phyloP scores from a whole-genome alignment of 2,329 filamentous ascomycete genomes.

The Cadophora sp. region DNA sequence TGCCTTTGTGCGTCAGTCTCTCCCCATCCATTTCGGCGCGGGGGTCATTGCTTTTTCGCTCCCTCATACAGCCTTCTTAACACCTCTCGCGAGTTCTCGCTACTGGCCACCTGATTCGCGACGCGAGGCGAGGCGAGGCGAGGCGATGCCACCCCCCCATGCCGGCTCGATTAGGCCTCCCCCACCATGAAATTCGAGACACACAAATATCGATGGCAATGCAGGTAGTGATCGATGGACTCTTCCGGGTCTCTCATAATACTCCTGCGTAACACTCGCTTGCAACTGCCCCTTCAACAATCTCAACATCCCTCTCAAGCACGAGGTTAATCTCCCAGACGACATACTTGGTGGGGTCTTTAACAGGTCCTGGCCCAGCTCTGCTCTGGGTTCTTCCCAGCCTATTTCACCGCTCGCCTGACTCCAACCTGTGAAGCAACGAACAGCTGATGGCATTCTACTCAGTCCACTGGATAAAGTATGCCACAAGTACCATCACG shows the following conservation, averaged over 20 bases:
- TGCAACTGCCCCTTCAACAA: background rate
- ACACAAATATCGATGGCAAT: background rate
- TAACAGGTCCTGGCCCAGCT: background rate
- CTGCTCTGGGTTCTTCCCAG: background rate
- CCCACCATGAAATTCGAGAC: background rate
- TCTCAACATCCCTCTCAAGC: background rate
- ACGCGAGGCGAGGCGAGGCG: background rate
- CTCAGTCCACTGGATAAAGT: too few relatives aligned
- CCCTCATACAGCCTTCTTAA: background rate
- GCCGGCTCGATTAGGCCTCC: background rate
- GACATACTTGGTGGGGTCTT: background rate
- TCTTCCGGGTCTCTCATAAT: background rate
- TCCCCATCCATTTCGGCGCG: constrained; percentile 3
- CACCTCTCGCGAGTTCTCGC: background rate
- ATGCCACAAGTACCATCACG: background rate
- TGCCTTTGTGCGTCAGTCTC: background rate
- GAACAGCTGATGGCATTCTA: background rate
- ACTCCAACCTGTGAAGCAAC: background rate
- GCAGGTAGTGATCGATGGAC: background rate
- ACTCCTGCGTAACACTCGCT: background rate
- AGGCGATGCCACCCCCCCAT: background rate
- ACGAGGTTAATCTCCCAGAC: background rate
- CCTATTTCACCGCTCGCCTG: background rate
- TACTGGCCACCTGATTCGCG: constrained; percentile 8
- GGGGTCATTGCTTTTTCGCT: constrained; percentile 21